Evolutionary conservation across 169 alveolate species (phyloP), one percentile per base, ranked within the genome.

Genomic region (Theileria equi): DNA sequence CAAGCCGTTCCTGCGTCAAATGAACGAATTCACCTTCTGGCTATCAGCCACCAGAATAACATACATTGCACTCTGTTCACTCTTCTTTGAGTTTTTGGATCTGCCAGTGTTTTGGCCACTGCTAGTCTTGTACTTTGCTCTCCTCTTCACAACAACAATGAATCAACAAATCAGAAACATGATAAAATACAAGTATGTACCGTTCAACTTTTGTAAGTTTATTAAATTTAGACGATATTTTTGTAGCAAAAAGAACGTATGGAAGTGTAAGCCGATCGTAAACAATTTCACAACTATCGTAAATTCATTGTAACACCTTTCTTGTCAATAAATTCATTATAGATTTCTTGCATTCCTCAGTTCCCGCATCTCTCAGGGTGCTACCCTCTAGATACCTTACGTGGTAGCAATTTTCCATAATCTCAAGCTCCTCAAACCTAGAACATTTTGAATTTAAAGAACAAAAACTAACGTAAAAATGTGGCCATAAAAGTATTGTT

Each of bases 81-180:
- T 89, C 29, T 72, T 58, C 31, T 88, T 88, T 79, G 89, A 84
- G 38, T 61, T 81, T 55, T 66, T 92, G 50, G 95, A 93, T 70
- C 55, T 93, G 43, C 96, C 95, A 10, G 97, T 93, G 25, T 93
- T 90, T 71, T 93, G 97, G 97, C 97, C 97, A 21, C 63, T 93
- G 44, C 81, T 92, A 43, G 86, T 93, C 26, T 41, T 92, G 36
- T 93, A 93, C 70, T 93, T 93, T 80, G 67, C 92, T 21, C 57
- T 89, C 32, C 81, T 93, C 45, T 92, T 93, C 62, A 47, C 88
- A 2, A 70, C 90, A 23, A 90, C 96, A 13, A 92, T 93, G 96
- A 94, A 91, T 54, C 82, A 91, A 60, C 96, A 92, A 72, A 74
- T 93, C 36, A 48, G 60, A 67, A 83, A 87, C 77, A 87, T 87